phyloP scores from a whole-genome alignment of 306 rosid species.

The Quercus aquifolioides region DNA sequence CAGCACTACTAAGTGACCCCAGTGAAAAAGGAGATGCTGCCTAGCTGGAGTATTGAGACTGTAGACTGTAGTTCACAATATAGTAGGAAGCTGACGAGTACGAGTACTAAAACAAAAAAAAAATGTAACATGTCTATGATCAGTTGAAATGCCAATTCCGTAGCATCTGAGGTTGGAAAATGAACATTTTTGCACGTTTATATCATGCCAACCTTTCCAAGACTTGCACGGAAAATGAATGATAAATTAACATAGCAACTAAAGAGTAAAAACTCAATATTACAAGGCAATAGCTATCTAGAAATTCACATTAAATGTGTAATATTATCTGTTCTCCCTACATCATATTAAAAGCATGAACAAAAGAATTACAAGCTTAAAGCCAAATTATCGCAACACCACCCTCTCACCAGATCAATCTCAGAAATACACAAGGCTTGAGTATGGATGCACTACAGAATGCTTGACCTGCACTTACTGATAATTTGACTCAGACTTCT shows the following conservation, averaged over 20 bases:
- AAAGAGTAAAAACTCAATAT: background rate
- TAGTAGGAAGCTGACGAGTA: no score
- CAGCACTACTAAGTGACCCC: no score
- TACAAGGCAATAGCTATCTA: background rate
- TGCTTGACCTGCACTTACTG: background rate
- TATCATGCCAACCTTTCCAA: background rate
- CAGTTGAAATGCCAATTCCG: no score
- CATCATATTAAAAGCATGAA: background rate
- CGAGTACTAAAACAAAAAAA: no score
- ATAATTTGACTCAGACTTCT: slow-evolving; percentile 9
- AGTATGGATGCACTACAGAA: background rate
- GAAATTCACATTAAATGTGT: background rate
- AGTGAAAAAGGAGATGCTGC: no score
- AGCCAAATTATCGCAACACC: background rate
- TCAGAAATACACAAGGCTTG: background rate
- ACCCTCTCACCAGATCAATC: background rate
- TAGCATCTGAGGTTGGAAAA: background rate
- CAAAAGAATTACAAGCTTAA: background rate
- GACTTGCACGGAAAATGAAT: background rate
- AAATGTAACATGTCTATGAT: no score
- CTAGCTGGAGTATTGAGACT: no score
- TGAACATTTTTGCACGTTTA: background rate
- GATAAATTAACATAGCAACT: background rate
- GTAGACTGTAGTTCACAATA: no score
- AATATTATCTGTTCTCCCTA: background rate